Conservation (phyloP, 352 stramenopile species). For the Pythium phragmiticola region DNA sequence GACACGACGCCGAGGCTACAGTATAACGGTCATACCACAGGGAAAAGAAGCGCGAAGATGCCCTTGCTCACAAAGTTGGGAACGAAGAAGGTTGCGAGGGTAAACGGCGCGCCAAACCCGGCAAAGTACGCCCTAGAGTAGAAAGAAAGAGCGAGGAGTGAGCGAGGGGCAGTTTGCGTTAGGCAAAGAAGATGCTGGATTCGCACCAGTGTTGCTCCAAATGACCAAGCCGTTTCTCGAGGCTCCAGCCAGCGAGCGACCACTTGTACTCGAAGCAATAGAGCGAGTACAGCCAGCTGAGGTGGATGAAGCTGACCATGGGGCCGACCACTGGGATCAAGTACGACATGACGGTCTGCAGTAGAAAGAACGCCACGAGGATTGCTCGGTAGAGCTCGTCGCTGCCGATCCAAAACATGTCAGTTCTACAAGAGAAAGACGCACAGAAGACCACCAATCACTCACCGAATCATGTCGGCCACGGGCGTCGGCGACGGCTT, state of each 20-base stretch:
- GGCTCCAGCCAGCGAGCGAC: constrained; percentile 83
- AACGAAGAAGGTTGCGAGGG: constrained; percentile 86
- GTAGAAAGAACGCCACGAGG: constrained; percentile 82
- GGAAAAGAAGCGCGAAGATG: constrained; percentile 87
- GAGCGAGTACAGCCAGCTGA: constrained; percentile 89
- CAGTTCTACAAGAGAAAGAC: not conserved
- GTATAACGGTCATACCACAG: constrained; percentile 40
- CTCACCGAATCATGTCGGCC: constrained; percentile 85
- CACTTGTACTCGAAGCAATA: constrained; percentile 92
- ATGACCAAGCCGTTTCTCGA: constrained; percentile 72
- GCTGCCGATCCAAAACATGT: constrained; percentile 23
- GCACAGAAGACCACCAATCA: not conserved
- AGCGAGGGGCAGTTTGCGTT: not conserved
- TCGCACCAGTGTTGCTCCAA: constrained; percentile 82
- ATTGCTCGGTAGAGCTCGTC: constrained; percentile 87
- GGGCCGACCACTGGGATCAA: constrained; percentile 74
- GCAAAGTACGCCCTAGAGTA: constrained; percentile 75
- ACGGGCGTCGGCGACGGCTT: constrained; percentile 76
- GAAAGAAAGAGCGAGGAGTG: not conserved
- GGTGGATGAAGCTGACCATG: constrained; percentile 76
- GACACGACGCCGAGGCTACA: not conserved
- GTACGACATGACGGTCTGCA: constrained; percentile 85
- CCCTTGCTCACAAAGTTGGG: constrained; percentile 90
- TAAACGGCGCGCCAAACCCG: constrained; percentile 85
- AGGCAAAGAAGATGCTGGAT: not conserved